phyloP scores from a whole-genome alignment of 2,329 filamentous ascomycete species.

The Xylaria sp. region DNA sequence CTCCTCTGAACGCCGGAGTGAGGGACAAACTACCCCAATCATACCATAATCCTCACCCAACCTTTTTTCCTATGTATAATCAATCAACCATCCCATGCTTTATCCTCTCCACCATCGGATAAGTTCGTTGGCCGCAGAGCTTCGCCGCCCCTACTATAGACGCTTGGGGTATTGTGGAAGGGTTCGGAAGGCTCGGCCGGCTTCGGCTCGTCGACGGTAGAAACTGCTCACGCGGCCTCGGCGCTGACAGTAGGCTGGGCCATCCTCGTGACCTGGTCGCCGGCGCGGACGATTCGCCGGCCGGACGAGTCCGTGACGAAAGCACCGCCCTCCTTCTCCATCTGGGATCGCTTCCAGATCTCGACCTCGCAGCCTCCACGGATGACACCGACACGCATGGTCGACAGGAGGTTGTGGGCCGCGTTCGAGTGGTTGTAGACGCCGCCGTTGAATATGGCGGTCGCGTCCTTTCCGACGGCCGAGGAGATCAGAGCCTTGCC shows the following conservation, averaged over 20 bases:
- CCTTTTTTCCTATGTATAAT: slow-evolving; percentile 18
- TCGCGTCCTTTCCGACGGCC: slow-evolving; percentile 67
- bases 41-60: slow-evolving; percentile 14
- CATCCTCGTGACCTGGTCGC: slow-evolving; percentile 74
- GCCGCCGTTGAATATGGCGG: slow-evolving; percentile 70
- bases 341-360: slow-evolving; percentile 69
- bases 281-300: slow-evolving; percentile 73
- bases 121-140: too few relatives aligned
- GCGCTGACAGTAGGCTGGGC: slow-evolving; percentile 71
- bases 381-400: slow-evolving; percentile 68
- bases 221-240: slow-evolving; percentile 61
- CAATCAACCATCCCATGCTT: too few relatives aligned
- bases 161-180: neutral
- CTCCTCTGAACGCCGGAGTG: slow-evolving; percentile 22
- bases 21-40: slow-evolving; percentile 23
- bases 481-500: slow-evolving; percentile 68
- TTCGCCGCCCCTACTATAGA: neutral
- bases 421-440: slow-evolving; percentile 70
- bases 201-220: neutral
- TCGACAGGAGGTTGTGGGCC: slow-evolving; percentile 68
- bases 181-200: neutral
- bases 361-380: slow-evolving; percentile 69
- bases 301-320: slow-evolving; percentile 70
- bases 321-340: slow-evolving; percentile 68
- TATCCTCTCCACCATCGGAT: too few relatives aligned